Percentiles rank a stretch among this genome's conserved stretches.
Evolutionary conservation across 768 basidiomycete species (phyloP).

Genomic region (Lactarius evosmus): DNA sequence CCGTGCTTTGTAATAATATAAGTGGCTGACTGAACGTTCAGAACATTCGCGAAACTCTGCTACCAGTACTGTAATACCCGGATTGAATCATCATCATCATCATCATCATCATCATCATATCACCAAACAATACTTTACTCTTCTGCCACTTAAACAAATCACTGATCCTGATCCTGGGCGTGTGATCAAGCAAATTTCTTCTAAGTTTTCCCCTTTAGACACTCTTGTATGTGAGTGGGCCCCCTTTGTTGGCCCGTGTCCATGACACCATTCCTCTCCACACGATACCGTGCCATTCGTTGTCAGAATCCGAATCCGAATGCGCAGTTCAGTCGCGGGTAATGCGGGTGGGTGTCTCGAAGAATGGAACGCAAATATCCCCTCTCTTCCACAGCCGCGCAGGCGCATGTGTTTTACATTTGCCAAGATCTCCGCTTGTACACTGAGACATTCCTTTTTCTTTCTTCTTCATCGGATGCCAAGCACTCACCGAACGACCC

Average conservation of each 20-base stretch:
- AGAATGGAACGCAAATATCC: slow-evolving; percentile 7
- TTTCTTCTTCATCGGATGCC: not conserved
- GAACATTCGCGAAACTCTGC: slow-evolving; percentile 14
- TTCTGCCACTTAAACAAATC: slow-evolving; percentile 11
- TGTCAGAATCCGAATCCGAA: slow-evolving; percentile 6
- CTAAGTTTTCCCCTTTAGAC: slow-evolving; percentile 21
- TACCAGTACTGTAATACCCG: not conserved
- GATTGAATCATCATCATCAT: slow-evolving; percentile 16
- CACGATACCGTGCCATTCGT: not conserved
- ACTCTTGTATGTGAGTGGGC: slow-evolving; percentile 6
- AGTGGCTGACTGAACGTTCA: slow-evolving; percentile 5
- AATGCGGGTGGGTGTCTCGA: slow-evolving; percentile 6
- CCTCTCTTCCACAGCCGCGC: not conserved
- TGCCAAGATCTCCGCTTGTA: slow-evolving; percentile 6
- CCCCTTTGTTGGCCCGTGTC: slow-evolving; percentile 9
- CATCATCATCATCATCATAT: not conserved
- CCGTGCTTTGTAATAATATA: slow-evolving; percentile 6
- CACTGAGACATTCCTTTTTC: not conserved
- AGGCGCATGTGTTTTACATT: slow-evolving; percentile 1
- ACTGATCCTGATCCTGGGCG: not conserved
- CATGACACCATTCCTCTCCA: not conserved
- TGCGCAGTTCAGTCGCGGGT: slow-evolving; percentile 15
- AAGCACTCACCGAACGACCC: not conserved
- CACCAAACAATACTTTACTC: not conserved
- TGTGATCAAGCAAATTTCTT: slow-evolving; percentile 21